Evolutionary conservation across 164 flowering plant species (phyloP).

Genomic region (Akebia trifoliata): DNA sequence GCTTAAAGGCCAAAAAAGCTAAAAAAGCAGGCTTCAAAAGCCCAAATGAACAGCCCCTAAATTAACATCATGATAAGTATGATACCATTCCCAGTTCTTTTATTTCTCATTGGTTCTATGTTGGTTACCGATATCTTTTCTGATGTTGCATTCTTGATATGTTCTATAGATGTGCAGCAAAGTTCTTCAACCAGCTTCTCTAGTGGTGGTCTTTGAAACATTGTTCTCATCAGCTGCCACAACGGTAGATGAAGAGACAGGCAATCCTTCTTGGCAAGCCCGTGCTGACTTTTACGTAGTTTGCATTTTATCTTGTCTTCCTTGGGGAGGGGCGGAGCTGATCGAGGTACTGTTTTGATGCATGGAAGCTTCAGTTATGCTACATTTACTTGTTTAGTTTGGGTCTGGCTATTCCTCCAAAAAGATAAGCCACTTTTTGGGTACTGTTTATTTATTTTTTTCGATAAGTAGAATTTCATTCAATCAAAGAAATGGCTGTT

Average conservation of each 20-base stretch:
- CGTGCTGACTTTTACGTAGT: constrained; percentile 85
- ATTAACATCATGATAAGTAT: too few species aligned
- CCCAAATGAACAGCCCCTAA: too few species aligned
- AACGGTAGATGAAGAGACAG: constrained; percentile 92
- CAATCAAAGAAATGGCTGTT: too few species aligned
- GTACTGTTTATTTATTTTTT: background rate
- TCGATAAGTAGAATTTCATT: background rate
- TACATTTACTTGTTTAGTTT: constrained; percentile 1
- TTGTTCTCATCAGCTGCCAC: constrained; percentile 91
- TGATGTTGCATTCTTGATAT: constrained; percentile 7
- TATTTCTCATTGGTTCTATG: background rate
- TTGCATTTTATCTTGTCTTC: constrained; percentile 89
- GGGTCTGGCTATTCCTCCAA: background rate
- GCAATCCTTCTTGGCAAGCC: constrained; percentile 98
- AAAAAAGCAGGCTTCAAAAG: too few species aligned
- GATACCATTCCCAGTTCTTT: background rate
- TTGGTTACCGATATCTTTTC: background rate
- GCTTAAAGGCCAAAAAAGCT: too few species aligned
- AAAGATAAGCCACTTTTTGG: background rate
- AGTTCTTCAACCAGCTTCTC: constrained; percentile 71
- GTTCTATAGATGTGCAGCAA: constrained; percentile 80
- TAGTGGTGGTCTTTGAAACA: constrained; percentile 75
- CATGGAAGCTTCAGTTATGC: constrained; percentile 1
- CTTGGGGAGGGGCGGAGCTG: constrained; percentile 96
- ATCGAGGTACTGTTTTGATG: constrained; percentile 52